phyloP scores from a whole-genome alignment of 345 rosid genomes.

The Bruguiera parviflora region DNA sequence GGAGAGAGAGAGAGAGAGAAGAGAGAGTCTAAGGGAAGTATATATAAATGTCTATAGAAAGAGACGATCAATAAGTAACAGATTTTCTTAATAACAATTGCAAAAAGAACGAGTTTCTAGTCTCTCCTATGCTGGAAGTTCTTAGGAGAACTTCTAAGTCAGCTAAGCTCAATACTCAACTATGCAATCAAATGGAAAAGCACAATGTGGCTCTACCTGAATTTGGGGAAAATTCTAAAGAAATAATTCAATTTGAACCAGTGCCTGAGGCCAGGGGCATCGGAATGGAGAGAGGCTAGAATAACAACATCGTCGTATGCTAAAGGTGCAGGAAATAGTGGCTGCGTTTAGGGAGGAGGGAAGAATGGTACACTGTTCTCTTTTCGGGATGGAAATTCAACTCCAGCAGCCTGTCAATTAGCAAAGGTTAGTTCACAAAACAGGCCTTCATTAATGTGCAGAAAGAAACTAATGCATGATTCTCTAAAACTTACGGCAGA shows the following conservation, averaged over 20 bases:
- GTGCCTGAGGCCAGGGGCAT: constrained; percentile 88
- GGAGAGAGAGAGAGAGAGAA: too few relatives aligned
- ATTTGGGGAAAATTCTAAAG: background rate
- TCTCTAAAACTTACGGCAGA: too few relatives aligned
- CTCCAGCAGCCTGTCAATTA: constrained; percentile 60
- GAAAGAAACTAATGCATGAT: background rate
- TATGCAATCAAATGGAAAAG: background rate
- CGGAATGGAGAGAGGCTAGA: constrained; percentile 79
- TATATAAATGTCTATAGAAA: too few relatives aligned
- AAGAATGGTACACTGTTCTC: constrained; percentile 80
- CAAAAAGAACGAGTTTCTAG: background rate
- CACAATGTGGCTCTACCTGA: background rate
- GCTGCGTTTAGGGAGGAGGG: constrained; percentile 93
- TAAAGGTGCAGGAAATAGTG: constrained; percentile 49
- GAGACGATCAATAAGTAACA: background rate
- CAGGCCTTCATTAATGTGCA: background rate
- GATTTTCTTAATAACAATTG: background rate
- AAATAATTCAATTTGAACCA: background rate
- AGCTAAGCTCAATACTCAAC: background rate
- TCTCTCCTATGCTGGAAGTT: background rate
- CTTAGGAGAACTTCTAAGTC: background rate
- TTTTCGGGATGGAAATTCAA: constrained; percentile 81
- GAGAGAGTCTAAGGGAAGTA: too few relatives aligned
- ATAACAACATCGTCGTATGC: constrained; percentile 83
- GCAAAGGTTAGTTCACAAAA: constrained; percentile 7